Base-by-base conservation (phyloP, 305 asterid species). In the Fraxinus xanthoxyloides region DNA sequence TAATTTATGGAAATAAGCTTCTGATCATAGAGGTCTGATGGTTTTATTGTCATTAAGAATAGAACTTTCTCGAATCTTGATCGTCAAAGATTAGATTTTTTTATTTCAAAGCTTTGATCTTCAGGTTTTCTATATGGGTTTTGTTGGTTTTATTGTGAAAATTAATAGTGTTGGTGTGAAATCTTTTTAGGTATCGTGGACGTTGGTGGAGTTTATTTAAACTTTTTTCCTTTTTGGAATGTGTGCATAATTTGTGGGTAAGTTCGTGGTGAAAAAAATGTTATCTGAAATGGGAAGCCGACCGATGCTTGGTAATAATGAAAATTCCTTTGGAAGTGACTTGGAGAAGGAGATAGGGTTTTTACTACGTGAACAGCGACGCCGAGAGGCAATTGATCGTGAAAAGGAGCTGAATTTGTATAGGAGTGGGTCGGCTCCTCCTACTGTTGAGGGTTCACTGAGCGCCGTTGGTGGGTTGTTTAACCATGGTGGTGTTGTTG, bases 381-480 rank as follows among this genome's bases (percentile, higher is more conserved):
- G 95, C 84, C 97, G 90, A 46, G 98, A 93, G 28, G 89, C 92
- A 7, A 94, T 90, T 92, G 99, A 96, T 86, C 97, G 79, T 51
- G 99, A 94, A 78, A 91, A 91, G 92, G 99, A 96, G 93, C 91
- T 93, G 84, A 96, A 96, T 89, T 85, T 96, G 90, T 96, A 89
- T 75, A 90, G 99, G 88, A 96, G 99, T 86, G 99, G 99, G 72
- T 96, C 99, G 35, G 99, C 99, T 80, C 99, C 99, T 12, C 99
- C 99, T 28, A 96, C 98, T 80, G 97, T 96, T 38, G 98, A 96
- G 86, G 99, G 99, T 84, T 96, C 99, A 7, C 77, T 94, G 80
- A 94, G 77, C 86, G 99, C 99, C 5, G 98, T 93, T 72, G 98
- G 99, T 82, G 98, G 99, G 38, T 82, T 96, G 87, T 91, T 91